These are phyloP conservation scores for Nephelium lappaceum DNA, from an alignment of 345 rosid genomes.

Conservation along the genomic window DNA sequence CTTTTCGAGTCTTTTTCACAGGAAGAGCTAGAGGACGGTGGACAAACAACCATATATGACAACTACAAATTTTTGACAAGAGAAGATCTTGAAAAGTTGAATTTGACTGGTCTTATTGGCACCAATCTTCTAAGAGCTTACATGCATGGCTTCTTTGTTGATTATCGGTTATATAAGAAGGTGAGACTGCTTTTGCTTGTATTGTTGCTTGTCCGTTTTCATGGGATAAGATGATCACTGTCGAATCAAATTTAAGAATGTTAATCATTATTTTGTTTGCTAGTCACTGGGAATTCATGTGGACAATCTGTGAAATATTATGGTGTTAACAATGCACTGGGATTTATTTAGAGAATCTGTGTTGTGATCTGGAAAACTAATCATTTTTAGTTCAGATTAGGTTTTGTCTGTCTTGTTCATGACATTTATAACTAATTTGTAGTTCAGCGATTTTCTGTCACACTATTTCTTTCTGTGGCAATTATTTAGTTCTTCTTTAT, in stretches of 20 bases:
- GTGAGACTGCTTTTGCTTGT: conserved; percentile 32
- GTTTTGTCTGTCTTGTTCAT: background rate
- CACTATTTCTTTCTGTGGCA: background rate
- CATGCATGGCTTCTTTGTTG: conserved; percentile 92
- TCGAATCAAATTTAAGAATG: background rate
- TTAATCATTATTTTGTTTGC: background rate
- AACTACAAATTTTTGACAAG: conserved; percentile 82
- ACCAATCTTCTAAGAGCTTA: conserved; percentile 90
- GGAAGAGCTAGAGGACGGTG: conserved; percentile 97
- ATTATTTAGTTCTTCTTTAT: background rate
- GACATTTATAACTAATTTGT: background rate
- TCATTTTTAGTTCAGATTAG: background rate
- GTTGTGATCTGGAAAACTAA: background rate
- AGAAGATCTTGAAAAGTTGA: conserved; percentile 85
- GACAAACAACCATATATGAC: conserved; percentile 79
- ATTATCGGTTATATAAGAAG: conserved; percentile 74
- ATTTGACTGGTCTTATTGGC: conserved; percentile 80
- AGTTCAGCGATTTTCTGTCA: background rate
- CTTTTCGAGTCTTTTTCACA: conserved; percentile 33
- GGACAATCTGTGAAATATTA: background rate
- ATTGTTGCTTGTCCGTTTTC: background rate
- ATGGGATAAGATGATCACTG: background rate
- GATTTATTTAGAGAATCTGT: background rate
- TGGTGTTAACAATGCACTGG: background rate
- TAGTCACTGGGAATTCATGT: background rate